These are phyloP conservation scores for Skeletonema marinoi DNA, from an alignment of 108 stramenopile genomes.

Conservation along the genomic window DNA sequence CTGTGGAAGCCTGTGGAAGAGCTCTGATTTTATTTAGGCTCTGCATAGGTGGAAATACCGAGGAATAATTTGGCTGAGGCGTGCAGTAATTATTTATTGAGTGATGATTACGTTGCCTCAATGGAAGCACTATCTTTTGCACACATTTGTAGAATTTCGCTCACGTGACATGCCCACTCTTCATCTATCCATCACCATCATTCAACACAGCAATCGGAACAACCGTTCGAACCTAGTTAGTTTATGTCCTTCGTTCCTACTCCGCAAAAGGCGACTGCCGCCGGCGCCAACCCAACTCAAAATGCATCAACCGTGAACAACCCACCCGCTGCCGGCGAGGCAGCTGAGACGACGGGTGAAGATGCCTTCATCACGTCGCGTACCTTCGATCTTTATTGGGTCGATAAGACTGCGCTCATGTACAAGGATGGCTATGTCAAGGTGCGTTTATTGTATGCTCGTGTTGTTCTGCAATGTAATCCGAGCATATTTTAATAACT, in stretches of 20 bases:
- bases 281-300: slow-evolving; percentile 55
- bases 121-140: neutral
- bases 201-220: neutral
- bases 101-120: too few relatives aligned
- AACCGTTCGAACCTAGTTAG: slow-evolving; percentile 24
- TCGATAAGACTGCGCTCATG: slow-evolving; percentile 85
- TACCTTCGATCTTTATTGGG: slow-evolving; percentile 90
- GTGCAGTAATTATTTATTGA: too few relatives aligned
- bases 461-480: neutral
- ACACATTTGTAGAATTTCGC: neutral
- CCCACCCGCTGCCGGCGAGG: slow-evolving; percentile 44
- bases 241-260: slow-evolving; percentile 93
- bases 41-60: neutral
- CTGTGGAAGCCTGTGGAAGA: neutral
- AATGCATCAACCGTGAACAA: slow-evolving; percentile 41
- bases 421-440: slow-evolving; percentile 87
- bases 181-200: neutral
- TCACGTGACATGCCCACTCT: neutral
- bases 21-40: neutral
- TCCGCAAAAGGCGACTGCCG: slow-evolving; percentile 79
- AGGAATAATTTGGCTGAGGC: neutral
- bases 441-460: slow-evolving; percentile 45
- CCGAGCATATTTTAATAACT: neutral
- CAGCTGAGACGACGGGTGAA: slow-evolving; percentile 43
- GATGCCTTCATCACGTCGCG: slow-evolving; percentile 86